Conservation (phyloP, 2,329 filamentous ascomycete species). For the Plectosphaerella plurivora region DNA sequence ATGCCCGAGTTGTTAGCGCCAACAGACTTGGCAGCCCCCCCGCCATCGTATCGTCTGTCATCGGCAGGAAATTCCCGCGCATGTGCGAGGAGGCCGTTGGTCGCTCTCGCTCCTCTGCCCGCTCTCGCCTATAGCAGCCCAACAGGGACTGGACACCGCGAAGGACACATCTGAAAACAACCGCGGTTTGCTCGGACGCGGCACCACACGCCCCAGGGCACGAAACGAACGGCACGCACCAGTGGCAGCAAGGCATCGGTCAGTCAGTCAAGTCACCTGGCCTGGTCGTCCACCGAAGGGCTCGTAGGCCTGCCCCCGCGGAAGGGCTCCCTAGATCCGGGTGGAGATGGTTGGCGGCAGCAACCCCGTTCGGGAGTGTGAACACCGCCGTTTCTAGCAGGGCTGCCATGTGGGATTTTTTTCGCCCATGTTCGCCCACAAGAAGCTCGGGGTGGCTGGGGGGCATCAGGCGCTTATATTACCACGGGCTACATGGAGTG, state of each 20-base stretch:
- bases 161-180: neutral
- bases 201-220: neutral
- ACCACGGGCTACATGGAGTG: no score
- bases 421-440: neutral
- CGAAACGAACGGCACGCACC: neutral
- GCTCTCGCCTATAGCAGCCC: conserved; percentile 2
- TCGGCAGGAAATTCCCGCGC: no score
- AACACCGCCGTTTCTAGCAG: conserved; percentile 6
- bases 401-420: conserved; percentile 12
- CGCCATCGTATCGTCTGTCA: no score
- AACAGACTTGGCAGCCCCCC: no score
- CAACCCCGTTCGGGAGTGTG: neutral
- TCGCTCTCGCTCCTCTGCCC: neutral
- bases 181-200: no score
- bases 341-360: neutral
- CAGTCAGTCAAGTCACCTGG: no score
- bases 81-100: no score
- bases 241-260: neutral
- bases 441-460: no score
- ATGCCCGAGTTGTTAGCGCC: no score
- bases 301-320: neutral
- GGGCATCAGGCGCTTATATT: no score
- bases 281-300: neutral
- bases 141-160: neutral
- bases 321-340: conserved; percentile 4